Evolutionary conservation across 805 yeast genomes (phyloP).

Genomic region (Suhomyces xylopsoci): DNA sequence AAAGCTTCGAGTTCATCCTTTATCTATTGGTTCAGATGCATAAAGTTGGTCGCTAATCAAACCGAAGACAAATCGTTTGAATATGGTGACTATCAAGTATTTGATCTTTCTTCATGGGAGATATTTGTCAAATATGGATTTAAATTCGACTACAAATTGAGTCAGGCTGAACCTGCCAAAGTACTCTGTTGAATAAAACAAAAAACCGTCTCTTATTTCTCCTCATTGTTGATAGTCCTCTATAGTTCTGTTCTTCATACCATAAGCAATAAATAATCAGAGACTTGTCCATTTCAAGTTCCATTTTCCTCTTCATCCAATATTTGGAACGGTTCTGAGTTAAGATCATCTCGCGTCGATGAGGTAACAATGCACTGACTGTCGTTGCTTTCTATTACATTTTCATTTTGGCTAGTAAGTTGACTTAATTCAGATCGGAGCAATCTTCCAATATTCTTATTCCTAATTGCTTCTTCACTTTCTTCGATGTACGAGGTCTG

Average conservation of each 20-base stretch:
- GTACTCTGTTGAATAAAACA: constrained; percentile 7
- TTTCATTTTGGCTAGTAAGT: not conserved
- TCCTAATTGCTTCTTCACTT: not conserved
- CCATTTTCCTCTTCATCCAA: not conserved
- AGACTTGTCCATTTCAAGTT: not conserved
- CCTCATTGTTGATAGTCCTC: not conserved
- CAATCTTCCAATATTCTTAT: not conserved
- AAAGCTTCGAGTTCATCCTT: constrained; percentile 1
- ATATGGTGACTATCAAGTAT: constrained; percentile 39
- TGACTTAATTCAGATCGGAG: not conserved
- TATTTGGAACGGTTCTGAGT: not conserved
- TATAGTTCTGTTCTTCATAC: not conserved
- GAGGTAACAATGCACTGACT: not conserved
- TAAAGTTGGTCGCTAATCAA: constrained; percentile 13
- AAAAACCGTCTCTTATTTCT: not conserved
- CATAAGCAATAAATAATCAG: not conserved
- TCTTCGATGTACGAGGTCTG: not conserved
- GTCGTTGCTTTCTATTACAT: not conserved
- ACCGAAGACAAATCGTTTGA: constrained; percentile 12
- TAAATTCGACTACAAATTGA: constrained; percentile 32
- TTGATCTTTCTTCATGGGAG: constrained; percentile 43
- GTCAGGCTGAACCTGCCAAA: constrained; percentile 29
- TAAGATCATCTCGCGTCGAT: not conserved
- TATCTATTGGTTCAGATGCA: constrained; percentile 27
- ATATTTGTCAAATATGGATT: constrained; percentile 36